Conservation (phyloP, 1,284 basidiomycete genomes). For the Papiliotrema nemorosa region DNA sequence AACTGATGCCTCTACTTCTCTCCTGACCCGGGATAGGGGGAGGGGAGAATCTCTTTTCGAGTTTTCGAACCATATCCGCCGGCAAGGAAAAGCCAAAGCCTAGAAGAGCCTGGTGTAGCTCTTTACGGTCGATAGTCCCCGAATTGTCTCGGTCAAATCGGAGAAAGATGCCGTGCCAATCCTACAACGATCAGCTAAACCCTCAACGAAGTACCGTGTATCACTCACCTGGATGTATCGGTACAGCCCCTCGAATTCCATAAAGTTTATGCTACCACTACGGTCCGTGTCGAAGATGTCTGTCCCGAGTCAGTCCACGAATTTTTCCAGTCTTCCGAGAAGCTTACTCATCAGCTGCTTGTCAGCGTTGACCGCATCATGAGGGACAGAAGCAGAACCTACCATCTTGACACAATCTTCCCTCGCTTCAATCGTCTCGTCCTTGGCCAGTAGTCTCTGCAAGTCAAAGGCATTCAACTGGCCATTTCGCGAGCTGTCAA, state of each 20-base stretch:
- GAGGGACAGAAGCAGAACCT: slow-evolving; percentile 9
- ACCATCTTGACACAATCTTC: slow-evolving; percentile 52
- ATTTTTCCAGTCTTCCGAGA: no score
- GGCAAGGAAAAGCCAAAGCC: slow-evolving; percentile 50
- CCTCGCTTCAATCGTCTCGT: slow-evolving; percentile 46
- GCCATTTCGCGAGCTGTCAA: slow-evolving; percentile 41
- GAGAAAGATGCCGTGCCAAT: slow-evolving; percentile 50
- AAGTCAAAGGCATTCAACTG: slow-evolving; percentile 44
- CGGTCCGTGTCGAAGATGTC: slow-evolving; percentile 50
- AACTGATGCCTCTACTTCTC: slow-evolving; percentile 37
- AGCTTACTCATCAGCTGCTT: slow-evolving; percentile 35
- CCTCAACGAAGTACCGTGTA: not conserved
- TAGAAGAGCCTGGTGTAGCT: slow-evolving; percentile 47
- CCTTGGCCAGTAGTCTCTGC: slow-evolving; percentile 44
- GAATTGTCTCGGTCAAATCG: slow-evolving; percentile 49
- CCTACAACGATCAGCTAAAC: slow-evolving; percentile 17
- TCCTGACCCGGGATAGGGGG: slow-evolving; percentile 34
- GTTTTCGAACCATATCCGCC: slow-evolving; percentile 43
- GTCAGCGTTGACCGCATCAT: slow-evolving; percentile 1
- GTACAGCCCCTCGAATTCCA: slow-evolving; percentile 50
- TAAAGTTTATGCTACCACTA: slow-evolving; percentile 47
- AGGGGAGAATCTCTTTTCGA: slow-evolving; percentile 47
- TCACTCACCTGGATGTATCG: slow-evolving; percentile 46
- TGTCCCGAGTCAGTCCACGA: slow-evolving; percentile 23
- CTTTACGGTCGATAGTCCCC: slow-evolving; percentile 47